Conservation (phyloP, 495 filamentous ascomycete species). For the Mytilinidion resinicola region DNA sequence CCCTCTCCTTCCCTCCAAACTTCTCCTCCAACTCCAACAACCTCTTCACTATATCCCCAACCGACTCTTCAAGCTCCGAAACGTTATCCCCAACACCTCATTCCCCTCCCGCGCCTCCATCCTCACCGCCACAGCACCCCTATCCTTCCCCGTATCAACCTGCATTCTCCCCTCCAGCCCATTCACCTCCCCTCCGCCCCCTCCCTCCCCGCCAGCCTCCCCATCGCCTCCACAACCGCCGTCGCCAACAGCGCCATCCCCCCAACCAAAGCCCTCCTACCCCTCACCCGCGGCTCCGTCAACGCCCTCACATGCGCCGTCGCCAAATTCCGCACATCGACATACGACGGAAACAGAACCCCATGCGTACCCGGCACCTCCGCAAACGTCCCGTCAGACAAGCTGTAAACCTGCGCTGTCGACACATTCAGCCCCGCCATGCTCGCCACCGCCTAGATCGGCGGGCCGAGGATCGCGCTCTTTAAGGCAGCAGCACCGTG, state of each 20-base stretch:
- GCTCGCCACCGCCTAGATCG: conserved; percentile 23
- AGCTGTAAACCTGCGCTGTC: conserved; percentile 30
- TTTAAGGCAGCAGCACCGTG: conserved; percentile 26
- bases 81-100: conserved; percentile 28
- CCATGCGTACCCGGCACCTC: conserved; percentile 30
- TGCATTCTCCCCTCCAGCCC: conserved; percentile 34
- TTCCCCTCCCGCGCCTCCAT: conserved; percentile 31
- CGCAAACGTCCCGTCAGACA: conserved; percentile 33
- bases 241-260: conserved; percentile 25
- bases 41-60: conserved; percentile 35
- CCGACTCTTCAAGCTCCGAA: conserved; percentile 35
- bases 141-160: conserved; percentile 31
- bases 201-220: conserved; percentile 15
- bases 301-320: conserved; percentile 32
- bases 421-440: conserved; percentile 34
- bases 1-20: neutral
- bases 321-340: conserved; percentile 33
- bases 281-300: conserved; percentile 25
- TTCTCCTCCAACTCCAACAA: conserved; percentile 23
- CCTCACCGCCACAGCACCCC: conserved; percentile 18
- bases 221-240: conserved; percentile 26
- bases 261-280: conserved; percentile 27
- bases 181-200: conserved; percentile 7
- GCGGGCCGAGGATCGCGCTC: conserved; percentile 33
- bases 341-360: conserved; percentile 30